Conservation (phyloP, 106 monocot genomes). For the Dendrobium huoshanense region DNA sequence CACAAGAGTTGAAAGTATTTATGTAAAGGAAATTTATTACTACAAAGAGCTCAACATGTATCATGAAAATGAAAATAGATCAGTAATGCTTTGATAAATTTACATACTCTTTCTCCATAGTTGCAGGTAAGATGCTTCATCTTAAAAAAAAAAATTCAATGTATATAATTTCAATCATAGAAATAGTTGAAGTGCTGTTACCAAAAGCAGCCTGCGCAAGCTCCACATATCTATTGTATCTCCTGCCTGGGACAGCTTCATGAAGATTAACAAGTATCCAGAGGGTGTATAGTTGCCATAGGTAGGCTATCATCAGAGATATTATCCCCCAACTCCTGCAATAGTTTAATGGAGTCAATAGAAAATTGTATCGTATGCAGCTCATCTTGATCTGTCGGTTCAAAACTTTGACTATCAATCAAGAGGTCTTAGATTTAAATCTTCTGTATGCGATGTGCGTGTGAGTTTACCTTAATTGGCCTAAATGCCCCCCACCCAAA, state of each 20-base stretch:
- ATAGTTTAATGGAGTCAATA: background rate
- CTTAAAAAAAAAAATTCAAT: too few relatives aligned
- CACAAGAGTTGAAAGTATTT: background rate
- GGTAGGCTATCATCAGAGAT: constrained; percentile 59
- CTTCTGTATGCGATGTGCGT: too few relatives aligned
- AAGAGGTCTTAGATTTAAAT: too few relatives aligned
- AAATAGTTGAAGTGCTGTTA: constrained; percentile 20
- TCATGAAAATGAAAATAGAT: background rate
- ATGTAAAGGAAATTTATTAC: background rate
- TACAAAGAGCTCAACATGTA: background rate
- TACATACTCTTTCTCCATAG: background rate
- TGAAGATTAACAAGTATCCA: constrained; percentile 86
- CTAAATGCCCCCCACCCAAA: too few relatives aligned
- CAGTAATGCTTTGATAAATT: background rate
- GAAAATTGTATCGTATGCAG: too few relatives aligned
- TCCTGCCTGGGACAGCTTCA: constrained; percentile 85
- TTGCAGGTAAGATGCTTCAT: too few relatives aligned
- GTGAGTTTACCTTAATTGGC: too few relatives aligned
- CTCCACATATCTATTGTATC: constrained; percentile 96
- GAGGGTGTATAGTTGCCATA: constrained; percentile 94
- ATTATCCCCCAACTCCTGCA: constrained; percentile 86
- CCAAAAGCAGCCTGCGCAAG: constrained; percentile 96
- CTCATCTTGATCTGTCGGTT: too few relatives aligned
- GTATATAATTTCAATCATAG: background rate
- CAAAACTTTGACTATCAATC: too few relatives aligned